phyloP scores from a whole-genome alignment of 1,284 basidiomycete genomes.

The Sparassis latifolia region DNA sequence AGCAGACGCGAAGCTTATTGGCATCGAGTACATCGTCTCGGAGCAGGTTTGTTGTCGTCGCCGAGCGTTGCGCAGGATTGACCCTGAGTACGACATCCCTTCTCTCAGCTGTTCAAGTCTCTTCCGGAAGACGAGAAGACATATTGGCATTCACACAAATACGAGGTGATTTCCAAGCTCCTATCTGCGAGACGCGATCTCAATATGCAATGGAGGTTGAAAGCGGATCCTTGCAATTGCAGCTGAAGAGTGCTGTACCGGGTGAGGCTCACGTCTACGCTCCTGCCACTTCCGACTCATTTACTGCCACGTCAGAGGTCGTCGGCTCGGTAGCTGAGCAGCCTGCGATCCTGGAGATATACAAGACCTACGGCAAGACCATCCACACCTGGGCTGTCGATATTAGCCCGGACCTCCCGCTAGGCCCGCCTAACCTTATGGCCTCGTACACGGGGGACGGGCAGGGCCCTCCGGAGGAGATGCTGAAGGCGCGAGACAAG shows the following conservation, averaged over 20 bases:
- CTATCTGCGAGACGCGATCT: background rate
- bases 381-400: slow-evolving; percentile 44
- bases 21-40: slow-evolving; percentile 46
- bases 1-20: slow-evolving; percentile 40
- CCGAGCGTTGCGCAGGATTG: background rate
- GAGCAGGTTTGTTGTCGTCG: slow-evolving; percentile 24
- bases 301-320: slow-evolving; percentile 15
- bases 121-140: slow-evolving; percentile 40
- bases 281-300: background rate
- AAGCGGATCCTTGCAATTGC: slow-evolving; percentile 40
- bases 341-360: slow-evolving; percentile 40
- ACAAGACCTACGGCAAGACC: slow-evolving; percentile 47
- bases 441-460: slow-evolving; percentile 35
- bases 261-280: slow-evolving; percentile 19
- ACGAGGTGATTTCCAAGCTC: slow-evolving; percentile 15
- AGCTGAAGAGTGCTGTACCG: slow-evolving; percentile 34
- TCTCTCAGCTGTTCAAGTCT: slow-evolving; percentile 28
- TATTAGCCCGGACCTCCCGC: slow-evolving; percentile 36
- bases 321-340: slow-evolving; percentile 36
- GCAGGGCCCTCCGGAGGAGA: slow-evolving; percentile 27
- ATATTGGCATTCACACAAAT: slow-evolving; percentile 42
- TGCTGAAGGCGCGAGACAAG: slow-evolving; percentile 30
- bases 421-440: slow-evolving; percentile 44
- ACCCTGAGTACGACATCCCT: background rate
- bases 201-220: slow-evolving; percentile 29